These are phyloP conservation scores for Limnanthes douglasii DNA, from an alignment of 345 rosid genomes.

Conservation along the genomic window DNA sequence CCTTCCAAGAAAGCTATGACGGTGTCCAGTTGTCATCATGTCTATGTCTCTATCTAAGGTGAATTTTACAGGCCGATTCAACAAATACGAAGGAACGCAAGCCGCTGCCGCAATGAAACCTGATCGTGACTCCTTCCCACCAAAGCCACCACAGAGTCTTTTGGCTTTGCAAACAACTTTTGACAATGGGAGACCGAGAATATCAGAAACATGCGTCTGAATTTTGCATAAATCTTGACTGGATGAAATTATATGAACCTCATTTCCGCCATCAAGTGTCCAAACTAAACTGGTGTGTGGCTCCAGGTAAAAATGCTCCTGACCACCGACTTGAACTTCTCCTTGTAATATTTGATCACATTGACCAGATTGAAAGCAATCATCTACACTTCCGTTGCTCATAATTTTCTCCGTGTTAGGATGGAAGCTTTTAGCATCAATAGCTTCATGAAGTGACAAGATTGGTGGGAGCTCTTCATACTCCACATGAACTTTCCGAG, in stretches of 20 bases:
- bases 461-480: slow-evolving; percentile 71
- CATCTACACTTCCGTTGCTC: slow-evolving; percentile 77
- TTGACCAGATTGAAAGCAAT: slow-evolving; percentile 54
- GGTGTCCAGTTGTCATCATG: slow-evolving; percentile 92
- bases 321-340: slow-evolving; percentile 89
- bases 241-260: slow-evolving; percentile 89
- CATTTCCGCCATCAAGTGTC: slow-evolving; percentile 78
- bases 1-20: slow-evolving; percentile 91
- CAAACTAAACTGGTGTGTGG: slow-evolving; percentile 80
- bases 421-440: slow-evolving; percentile 63
- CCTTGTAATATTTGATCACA: slow-evolving; percentile 73
- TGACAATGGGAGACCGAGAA: slow-evolving; percentile 88
- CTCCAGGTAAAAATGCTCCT: slow-evolving; percentile 94
- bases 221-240: too few relatives aligned
- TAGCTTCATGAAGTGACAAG: slow-evolving; percentile 73
- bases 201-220: slow-evolving; percentile 75
- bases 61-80: slow-evolving; percentile 76
- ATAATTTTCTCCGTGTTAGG: slow-evolving; percentile 49
- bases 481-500: slow-evolving; percentile 54
- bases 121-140: slow-evolving; percentile 95
- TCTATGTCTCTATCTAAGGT: slow-evolving; percentile 79
- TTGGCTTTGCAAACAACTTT: slow-evolving; percentile 91
- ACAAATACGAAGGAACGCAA: slow-evolving; percentile 65
- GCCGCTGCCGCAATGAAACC: slow-evolving; percentile 76
- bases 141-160: slow-evolving; percentile 94